phyloP scores from a whole-genome alignment of 495 filamentous ascomycete species.

The Talaromyces proteolyticus region DNA sequence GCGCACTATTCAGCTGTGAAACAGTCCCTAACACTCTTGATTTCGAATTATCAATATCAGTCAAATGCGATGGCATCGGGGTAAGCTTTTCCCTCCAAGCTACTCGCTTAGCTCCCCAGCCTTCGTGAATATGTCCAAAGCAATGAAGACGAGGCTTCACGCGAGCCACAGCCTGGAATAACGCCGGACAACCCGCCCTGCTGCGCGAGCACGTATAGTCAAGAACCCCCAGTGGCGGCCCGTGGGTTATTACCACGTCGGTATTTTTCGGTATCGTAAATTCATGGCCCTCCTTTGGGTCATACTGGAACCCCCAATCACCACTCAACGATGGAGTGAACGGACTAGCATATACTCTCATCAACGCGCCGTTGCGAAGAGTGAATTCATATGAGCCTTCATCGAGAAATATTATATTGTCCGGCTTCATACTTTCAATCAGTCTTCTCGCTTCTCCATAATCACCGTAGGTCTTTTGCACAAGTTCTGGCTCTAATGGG shows the following conservation, averaged over 20 bases:
- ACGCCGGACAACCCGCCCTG: conserved; percentile 48
- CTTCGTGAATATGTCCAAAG: conserved; percentile 71
- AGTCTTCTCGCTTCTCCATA: conserved; percentile 21
- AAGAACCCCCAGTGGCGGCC: conserved; percentile 52
- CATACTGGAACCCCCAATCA: conserved; percentile 56
- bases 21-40: conserved; percentile 34
- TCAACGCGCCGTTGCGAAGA: conserved; percentile 48
- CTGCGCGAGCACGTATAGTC: conserved; percentile 30
- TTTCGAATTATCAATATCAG: conserved; percentile 39
- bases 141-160: conserved; percentile 56
- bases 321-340: conserved; percentile 49
- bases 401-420: conserved; percentile 53
- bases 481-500: conserved; percentile 16
- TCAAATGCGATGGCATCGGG: conserved; percentile 31
- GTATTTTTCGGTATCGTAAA: conserved; percentile 36
- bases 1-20: conserved; percentile 14
- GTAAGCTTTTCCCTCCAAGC: conserved; percentile 38
- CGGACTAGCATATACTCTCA: conserved; percentile 62
- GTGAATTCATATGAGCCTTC: conserved; percentile 53
- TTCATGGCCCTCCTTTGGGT: conserved; percentile 34
- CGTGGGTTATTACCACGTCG: conserved; percentile 65
- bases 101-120: conserved; percentile 57
- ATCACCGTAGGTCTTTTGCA: conserved; percentile 23
- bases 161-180: conserved; percentile 50
- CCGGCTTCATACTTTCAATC: conserved; percentile 20